Conservation (phyloP, 495 filamentous ascomycete species). For the Annulohypoxylon bovei region DNA sequence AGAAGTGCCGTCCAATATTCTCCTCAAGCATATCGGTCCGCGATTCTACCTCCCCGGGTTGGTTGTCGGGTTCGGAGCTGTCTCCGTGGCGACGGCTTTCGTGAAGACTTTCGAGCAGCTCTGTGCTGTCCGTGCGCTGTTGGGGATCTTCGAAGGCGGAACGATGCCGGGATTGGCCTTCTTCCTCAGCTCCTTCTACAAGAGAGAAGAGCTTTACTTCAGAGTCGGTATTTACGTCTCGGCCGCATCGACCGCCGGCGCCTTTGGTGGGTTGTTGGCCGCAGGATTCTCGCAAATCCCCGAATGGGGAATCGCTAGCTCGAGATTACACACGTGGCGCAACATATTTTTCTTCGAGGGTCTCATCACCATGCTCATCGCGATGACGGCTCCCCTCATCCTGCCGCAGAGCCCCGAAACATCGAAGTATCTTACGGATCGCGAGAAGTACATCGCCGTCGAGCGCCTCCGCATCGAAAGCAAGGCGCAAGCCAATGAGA, state of each 20-base stretch:
- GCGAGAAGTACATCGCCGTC: constrained; percentile 59
- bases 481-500: constrained; percentile 46
- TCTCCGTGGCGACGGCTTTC: constrained; percentile 58
- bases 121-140: constrained; percentile 52
- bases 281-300: constrained; percentile 62
- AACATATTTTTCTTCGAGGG: constrained; percentile 77
- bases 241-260: constrained; percentile 64
- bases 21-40: constrained; percentile 68
- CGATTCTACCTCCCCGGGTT: constrained; percentile 71
- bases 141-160: constrained; percentile 64
- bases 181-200: constrained; percentile 67
- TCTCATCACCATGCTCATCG: constrained; percentile 62
- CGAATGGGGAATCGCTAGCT: constrained; percentile 56
- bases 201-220: constrained; percentile 64
- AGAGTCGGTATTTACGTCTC: constrained; percentile 68
- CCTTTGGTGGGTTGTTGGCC: constrained; percentile 66
- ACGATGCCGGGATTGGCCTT: constrained; percentile 68
- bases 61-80: constrained; percentile 60
- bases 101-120: constrained; percentile 56
- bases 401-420: constrained; percentile 64
- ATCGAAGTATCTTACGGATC: constrained; percentile 60
- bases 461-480: constrained; percentile 54
- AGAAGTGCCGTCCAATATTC: constrained; percentile 72
- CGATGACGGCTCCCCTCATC: constrained; percentile 59
- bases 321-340: constrained; percentile 64